Base-by-base conservation (phyloP, 768 basidiomycete genomes). In the Amanita molliuscula region DNA sequence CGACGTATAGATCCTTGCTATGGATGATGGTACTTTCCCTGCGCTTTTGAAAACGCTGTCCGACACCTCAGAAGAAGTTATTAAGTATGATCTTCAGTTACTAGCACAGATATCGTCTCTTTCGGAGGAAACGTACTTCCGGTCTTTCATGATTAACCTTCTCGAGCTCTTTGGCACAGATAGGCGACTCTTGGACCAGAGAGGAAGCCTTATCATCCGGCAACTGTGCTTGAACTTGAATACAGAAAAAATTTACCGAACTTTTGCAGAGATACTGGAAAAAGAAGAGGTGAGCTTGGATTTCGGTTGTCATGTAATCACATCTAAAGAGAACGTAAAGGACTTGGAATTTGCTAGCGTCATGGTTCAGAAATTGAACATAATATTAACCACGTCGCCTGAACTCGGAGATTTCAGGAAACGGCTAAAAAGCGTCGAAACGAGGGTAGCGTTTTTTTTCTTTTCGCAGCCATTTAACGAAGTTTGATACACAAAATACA, bases 291-390 rank as follows among this genome's bases (percentile, higher is more conserved):
- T 92, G 54, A 46, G 76, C 61, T 0, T 9, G 16, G 36, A 20
- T 28, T 41, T 18, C 47, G 3, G 23, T 15, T 49, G 47, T 25
- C 41, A 16, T 33, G 16, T 18, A 16, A 25, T 10, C 20, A n/a
- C n/a, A 49, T 44, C 18, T 46, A 50, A 13, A 11, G 41, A 56
- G 20, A 23, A 28, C 46, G 10, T 23, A 25, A 52, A 95, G 91
- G 96, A 99, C 63, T 77, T 98, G 36, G 96, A 98, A 63, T 98
- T 98, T 64, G 94, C 95, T 1, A 91, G 93, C 58, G 86, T 89
- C 54, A 98, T 99, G 64, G 92, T 99, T 13, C 92, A 96, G 69
- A 97, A 98, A 67, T 71, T 99, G 43, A 98, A 92, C 61, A 84
- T 93, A 62, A 98, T 99, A 56, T 72, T 99, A 44, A 94, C 95